Percentiles rank a stretch among this genome's conserved stretches.
Evolutionary conservation across 352 stramenopile species (phyloP).

Genomic region (Pythium sp.): DNA sequence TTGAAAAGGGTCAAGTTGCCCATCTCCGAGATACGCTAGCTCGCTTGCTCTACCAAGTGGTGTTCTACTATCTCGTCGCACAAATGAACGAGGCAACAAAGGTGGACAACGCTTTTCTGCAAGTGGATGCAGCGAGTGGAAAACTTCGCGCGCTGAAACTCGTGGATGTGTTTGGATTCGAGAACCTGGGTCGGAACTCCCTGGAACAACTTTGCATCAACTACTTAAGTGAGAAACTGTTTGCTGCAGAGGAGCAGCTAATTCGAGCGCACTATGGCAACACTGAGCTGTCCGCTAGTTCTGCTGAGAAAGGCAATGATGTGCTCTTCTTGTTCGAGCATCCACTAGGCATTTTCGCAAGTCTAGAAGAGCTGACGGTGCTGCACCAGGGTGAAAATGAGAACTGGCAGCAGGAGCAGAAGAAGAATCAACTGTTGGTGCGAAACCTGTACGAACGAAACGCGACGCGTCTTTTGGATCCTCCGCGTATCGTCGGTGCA

Average conservation of each 20-base stretch:
- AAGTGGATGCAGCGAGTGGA: slow-evolving; percentile 1
- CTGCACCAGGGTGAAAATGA: slow-evolving; percentile 58
- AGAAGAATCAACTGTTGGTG: slow-evolving; percentile 67
- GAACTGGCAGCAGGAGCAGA: slow-evolving; percentile 41
- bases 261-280: slow-evolving; percentile 8
- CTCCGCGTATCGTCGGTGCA: slow-evolving; percentile 17
- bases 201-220: slow-evolving; percentile 83
- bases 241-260: slow-evolving; percentile 32
- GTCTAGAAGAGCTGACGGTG: slow-evolving; percentile 65
- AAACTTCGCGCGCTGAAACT: slow-evolving; percentile 36
- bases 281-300: neutral
- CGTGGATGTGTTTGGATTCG: slow-evolving; percentile 75
- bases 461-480: slow-evolving; percentile 18
- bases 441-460: slow-evolving; percentile 66
- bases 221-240: slow-evolving; percentile 80
- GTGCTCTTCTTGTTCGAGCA: slow-evolving; percentile 53
- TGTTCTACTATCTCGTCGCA: slow-evolving; percentile 43
- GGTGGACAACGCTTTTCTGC: slow-evolving; percentile 9
- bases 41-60: slow-evolving; percentile 52
- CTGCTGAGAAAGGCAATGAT: slow-evolving; percentile 11
- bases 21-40: slow-evolving; percentile 56
- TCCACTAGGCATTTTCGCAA: slow-evolving; percentile 53
- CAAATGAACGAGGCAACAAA: slow-evolving; percentile 49
- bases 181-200: slow-evolving; percentile 65
- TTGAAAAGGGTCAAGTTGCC: slow-evolving; percentile 44